Base-by-base conservation (phyloP, 75 land plant genomes). In the Cupressus sempervirens region DNA sequence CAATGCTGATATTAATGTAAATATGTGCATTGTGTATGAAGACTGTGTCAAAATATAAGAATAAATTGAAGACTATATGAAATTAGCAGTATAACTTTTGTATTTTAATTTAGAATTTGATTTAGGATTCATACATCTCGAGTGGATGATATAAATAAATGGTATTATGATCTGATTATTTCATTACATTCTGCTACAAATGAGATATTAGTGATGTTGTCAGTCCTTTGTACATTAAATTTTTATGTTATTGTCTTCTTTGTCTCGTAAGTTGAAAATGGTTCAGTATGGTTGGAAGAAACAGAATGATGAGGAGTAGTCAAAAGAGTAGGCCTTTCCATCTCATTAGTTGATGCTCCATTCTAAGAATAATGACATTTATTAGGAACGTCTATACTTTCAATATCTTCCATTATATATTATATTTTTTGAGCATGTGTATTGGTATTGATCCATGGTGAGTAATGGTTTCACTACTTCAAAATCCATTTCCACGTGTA, bases 351-450 rank as follows among this genome's bases (percentile, higher is more conserved):
- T 79, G 81, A 79, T 2, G 81, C 32, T 45, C n/a, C 81, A 79
- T n/a, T 26, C 1, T 79, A 50, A n/a, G 50, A 79, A 45, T 79
- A 2, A 23, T 79, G n/a, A 79, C 3, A 23, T 45, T 12, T 43
- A 11, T 3, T 12, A 26, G 81, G n/a, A 23, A 79, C 26, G 1
- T 72, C 35, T 72, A 4, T 4, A n/a, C 50, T 45, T 79, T 79
- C 50, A 79, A 79, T 79, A 45, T 79, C 81, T 79, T 50, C 81
- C 81, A 79, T n/a, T 45, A 48, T 45, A 48, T 26, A 43, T 45
- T 79, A 50, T 79, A 79, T 43, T 11, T 79, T 1, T 35, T 50
- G 81, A 79, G 81, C 81, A 79, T 43, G 48, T 79, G 81, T 1
- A 79, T 16, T 79, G 50, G 81, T 1, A 48, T 43, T 15, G 50